phyloP scores from a whole-genome alignment of 2,329 filamentous ascomycete genomes.

The Ilyonectria sp. region DNA sequence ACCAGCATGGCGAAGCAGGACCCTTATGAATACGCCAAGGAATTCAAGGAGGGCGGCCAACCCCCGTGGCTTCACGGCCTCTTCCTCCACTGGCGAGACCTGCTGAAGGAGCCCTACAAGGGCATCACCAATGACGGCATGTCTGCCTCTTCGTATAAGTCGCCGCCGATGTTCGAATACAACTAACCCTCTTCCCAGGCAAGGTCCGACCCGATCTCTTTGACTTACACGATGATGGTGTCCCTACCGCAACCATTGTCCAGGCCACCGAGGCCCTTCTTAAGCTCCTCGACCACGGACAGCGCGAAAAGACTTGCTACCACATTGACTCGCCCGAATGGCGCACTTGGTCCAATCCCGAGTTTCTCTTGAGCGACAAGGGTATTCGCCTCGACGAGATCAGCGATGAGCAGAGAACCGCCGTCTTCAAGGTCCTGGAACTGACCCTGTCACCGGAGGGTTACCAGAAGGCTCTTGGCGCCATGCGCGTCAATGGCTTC shows the following conservation, averaged over 20 bases:
- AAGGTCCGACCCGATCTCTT: constrained; percentile 69
- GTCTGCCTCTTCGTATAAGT: constrained; percentile 21
- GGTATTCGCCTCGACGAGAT: constrained; percentile 79
- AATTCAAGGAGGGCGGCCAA: constrained; percentile 70
- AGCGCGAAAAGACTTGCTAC: constrained; percentile 66
- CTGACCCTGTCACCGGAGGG: constrained; percentile 77
- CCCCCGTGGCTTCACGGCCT: constrained; percentile 79
- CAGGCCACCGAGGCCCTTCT: constrained; percentile 64
- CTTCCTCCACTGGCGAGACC: constrained; percentile 70
- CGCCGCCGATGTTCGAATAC: constrained; percentile 1
- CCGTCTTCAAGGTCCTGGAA: constrained; percentile 70
- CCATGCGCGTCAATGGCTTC: constrained; percentile 84
- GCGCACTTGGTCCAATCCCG: constrained; percentile 80
- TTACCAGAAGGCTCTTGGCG: constrained; percentile 77
- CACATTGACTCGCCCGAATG: constrained; percentile 80
- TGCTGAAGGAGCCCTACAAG: constrained; percentile 77
- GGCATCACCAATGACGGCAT: constrained; percentile 79
- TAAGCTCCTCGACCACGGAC: constrained; percentile 60
- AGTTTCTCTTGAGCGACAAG: constrained; percentile 79
- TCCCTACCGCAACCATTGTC: constrained; percentile 72
- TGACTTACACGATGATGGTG: constrained; percentile 73
- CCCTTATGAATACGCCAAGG: constrained; percentile 73
- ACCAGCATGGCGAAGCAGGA: constrained; percentile 74
- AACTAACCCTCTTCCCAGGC: constrained; percentile 53
- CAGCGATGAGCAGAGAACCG: constrained; percentile 56